Evolutionary conservation across 1,284 basidiomycete species (phyloP).

Genomic region (Trichosporon faecale): DNA sequence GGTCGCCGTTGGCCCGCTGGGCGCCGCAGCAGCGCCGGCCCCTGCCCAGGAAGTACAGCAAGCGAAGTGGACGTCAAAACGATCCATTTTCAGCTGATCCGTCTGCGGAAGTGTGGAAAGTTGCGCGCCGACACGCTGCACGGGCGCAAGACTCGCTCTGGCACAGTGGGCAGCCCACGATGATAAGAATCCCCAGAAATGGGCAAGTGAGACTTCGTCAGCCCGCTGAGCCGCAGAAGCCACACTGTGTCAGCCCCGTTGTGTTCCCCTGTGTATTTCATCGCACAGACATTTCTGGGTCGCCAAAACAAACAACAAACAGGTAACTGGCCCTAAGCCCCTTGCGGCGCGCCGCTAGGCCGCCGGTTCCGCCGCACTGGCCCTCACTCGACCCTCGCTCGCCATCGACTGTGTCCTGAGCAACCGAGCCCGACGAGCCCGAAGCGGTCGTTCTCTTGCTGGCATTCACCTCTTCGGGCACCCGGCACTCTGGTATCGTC

Average conservation of each 20-base stretch:
- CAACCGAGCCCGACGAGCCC: neutral
- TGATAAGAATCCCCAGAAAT: neutral
- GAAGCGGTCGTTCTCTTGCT: neutral
- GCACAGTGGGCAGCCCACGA: neutral
- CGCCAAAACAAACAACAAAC: neutral
- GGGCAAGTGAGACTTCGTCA: neutral
- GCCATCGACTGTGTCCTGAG: neutral
- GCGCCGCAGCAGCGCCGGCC: neutral
- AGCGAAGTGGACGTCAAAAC: neutral
- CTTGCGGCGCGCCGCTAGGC: neutral
- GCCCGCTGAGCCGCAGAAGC: neutral
- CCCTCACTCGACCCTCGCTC: neutral
- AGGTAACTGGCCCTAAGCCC: neutral
- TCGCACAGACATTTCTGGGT: conserved; percentile 2
- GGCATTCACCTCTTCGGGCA: too few species aligned
- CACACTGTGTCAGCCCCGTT: neutral
- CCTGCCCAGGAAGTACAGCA: too few species aligned
- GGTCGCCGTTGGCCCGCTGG: neutral
- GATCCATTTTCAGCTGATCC: too few species aligned
- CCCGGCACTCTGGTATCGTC: too few species aligned
- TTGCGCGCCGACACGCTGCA: neutral
- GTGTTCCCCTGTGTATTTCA: neutral
- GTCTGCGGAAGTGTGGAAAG: neutral
- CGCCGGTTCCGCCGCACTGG: neutral
- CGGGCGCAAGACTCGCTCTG: neutral